phyloP scores from a whole-genome alignment of 176 grass and related monocot genomes.

The Cocos nucifera region DNA sequence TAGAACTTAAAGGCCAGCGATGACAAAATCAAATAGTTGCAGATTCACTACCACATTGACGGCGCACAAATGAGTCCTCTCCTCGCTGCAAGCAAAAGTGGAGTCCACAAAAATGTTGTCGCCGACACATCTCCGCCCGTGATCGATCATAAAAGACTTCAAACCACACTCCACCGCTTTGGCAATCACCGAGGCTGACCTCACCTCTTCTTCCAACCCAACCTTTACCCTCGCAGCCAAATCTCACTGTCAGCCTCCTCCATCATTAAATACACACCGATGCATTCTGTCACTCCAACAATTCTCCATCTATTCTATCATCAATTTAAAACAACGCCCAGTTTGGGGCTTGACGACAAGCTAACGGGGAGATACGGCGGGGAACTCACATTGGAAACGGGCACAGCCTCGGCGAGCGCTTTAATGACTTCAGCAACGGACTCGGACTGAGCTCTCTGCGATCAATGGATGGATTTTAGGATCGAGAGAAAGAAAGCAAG shows the following conservation, averaged over 20 bases:
- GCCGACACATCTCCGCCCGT: conserved; percentile 59
- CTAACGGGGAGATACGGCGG: background rate
- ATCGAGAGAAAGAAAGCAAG: background rate
- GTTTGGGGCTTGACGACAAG: no score
- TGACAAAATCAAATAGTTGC: background rate
- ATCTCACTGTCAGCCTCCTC: background rate
- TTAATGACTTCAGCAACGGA: background rate
- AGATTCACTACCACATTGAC: conserved; percentile 50
- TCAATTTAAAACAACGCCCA: no score
- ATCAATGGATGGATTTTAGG: background rate
- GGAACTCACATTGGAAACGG: background rate
- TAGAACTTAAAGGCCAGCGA: background rate
- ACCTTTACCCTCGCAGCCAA: conserved; percentile 20
- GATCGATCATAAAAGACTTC: conserved; percentile 57
- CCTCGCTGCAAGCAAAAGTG: conserved; percentile 34
- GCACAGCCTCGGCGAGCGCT: background rate
- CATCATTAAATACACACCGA: background rate
- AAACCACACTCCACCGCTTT: conserved; percentile 52
- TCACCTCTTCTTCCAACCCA: conserved; percentile 56
- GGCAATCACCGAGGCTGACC: conserved; percentile 38
- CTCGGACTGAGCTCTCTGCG: conserved; percentile 7
- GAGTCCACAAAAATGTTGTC: conserved; percentile 42
- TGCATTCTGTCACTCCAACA: no score
- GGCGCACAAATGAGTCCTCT: conserved; percentile 33
- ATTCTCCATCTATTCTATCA: no score